Conservation (phyloP, 192 early-diverging fungal genomes). For the Coemansia sp. region DNA sequence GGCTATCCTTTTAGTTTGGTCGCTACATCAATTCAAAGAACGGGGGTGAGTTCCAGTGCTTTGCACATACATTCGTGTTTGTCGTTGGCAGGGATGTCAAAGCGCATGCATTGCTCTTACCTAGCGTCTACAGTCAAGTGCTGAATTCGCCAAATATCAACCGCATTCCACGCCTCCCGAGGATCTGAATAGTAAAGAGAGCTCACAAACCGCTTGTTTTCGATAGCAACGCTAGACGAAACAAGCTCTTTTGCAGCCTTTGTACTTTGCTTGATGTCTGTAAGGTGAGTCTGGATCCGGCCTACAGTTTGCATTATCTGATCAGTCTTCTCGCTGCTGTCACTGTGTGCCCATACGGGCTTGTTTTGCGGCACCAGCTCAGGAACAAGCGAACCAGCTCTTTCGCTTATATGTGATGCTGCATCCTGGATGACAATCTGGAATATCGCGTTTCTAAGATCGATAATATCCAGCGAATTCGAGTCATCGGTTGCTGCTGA, state of each 20-base stretch:
- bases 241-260: neutral
- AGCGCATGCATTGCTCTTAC: constrained; percentile 21
- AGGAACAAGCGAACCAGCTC: constrained; percentile 8
- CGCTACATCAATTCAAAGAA: neutral
- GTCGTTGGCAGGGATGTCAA: neutral
- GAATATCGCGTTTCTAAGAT: constrained; percentile 16
- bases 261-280: neutral
- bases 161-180: constrained; percentile 35
- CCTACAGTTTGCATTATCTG: constrained; percentile 1
- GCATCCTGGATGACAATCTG: constrained; percentile 23
- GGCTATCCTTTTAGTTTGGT: constrained; percentile 10
- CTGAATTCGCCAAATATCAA: constrained; percentile 22
- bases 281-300: neutral
- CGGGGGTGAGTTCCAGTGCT: neutral
- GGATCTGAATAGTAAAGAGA: constrained; percentile 26
- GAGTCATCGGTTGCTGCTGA: neutral
- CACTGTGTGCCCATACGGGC: constrained; percentile 13
- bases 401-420: constrained; percentile 10
- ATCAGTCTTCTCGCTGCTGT: constrained; percentile 4
- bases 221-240: neutral
- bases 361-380: neutral
- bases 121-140: constrained; percentile 22
- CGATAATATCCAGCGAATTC: neutral
- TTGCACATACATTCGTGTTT: neutral
- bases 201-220: constrained; percentile 15